Evolutionary conservation across 768 basidiomycete species (phyloP).

Genomic region (Xerocomellus chrysenteron): DNA sequence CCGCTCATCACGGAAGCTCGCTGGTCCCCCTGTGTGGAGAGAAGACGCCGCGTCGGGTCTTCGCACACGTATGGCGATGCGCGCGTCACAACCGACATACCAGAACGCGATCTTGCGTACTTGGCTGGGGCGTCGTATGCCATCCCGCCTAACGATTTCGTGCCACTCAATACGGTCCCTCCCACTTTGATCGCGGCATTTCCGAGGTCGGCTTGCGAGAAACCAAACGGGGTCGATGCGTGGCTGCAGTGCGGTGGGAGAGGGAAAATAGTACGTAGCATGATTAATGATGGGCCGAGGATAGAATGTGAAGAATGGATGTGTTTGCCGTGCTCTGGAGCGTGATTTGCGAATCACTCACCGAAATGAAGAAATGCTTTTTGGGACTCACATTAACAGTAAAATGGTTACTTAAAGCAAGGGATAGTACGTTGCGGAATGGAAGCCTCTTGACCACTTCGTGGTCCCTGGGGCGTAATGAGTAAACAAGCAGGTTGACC

Average conservation of each 20-base stretch:
- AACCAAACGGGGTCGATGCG: conserved; percentile 28
- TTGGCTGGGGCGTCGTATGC: conserved; percentile 49
- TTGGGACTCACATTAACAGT: conserved; percentile 53
- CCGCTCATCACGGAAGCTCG: conserved; percentile 25
- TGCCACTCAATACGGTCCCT: conserved; percentile 59
- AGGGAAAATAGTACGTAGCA: neutral
- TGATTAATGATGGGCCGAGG: conserved; percentile 35
- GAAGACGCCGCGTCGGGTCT: conserved; percentile 15
- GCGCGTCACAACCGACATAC: neutral
- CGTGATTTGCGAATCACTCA: neutral
- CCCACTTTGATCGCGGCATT: conserved; percentile 57
- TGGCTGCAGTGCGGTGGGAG: conserved; percentile 27
- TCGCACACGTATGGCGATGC: conserved; percentile 7
- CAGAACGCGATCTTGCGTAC: conserved; percentile 40
- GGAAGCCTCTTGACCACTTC: conserved; percentile 48
- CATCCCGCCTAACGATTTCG: conserved; percentile 63
- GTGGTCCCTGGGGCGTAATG: conserved; percentile 39
- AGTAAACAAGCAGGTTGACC: conserved; percentile 38
- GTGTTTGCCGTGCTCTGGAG: conserved; percentile 57
- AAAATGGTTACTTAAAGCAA: conserved; percentile 46
- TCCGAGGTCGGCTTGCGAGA: conserved; percentile 50
- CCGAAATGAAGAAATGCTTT: neutral
- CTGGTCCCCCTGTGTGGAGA: conserved; percentile 21
- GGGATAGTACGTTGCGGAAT: conserved; percentile 40
- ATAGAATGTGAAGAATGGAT: conserved; percentile 53